Evolutionary conservation across 192 early-diverging fungal species (phyloP), one percentile per base, ranked within the genome.

Genomic region (Linnemannia schmuckeri): DNA sequence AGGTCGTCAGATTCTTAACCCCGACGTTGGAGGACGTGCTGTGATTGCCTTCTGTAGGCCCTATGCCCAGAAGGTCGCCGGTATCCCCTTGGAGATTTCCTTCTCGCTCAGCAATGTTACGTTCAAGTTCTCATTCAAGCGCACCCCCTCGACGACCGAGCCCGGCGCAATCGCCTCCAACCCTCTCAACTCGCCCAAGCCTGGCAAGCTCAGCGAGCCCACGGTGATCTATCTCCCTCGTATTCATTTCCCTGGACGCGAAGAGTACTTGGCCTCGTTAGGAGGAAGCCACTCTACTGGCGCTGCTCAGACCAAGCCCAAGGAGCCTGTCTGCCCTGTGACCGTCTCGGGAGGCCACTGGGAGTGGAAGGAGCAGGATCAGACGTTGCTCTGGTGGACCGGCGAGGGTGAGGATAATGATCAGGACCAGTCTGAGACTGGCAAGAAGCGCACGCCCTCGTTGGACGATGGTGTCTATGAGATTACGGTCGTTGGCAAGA

Each of bases 161-260:
- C 41, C 75, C 4, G 82, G 57, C 1, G 40, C 30, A 35, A 33
- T 54, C 1, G 41, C 37, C 6, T 54, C 78, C 46, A 77, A 74
- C 30, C 82, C 71, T 2, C 35, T 83, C 20, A 83, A 83, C 71
- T 73, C 76, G 18, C 82, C 82, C 20, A 63, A 30, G 7, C 76
- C 76, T 55, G 76, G 55, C 13, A 81, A 63, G 63, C 71, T 86
- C 41, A 63, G 52, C 18, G 81, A 83, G 15, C 82, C 89, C 5
- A 90, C 89, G 20, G 90, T 89, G 77, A 88, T 92, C 44, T 91
- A 92, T 71, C 74, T 92, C 22, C 92, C 92, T 1, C 83, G 72
- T 30, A 77, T 78, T 17, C 88, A 91, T 82, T 92, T 90, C 63
- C 84, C 89, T 61, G 75, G 76, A 44, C 80, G 78, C 5, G 61